Evolutionary conservation across 2,329 filamentous ascomycete species (phyloP).

Genomic region (Claviceps sp.): DNA sequence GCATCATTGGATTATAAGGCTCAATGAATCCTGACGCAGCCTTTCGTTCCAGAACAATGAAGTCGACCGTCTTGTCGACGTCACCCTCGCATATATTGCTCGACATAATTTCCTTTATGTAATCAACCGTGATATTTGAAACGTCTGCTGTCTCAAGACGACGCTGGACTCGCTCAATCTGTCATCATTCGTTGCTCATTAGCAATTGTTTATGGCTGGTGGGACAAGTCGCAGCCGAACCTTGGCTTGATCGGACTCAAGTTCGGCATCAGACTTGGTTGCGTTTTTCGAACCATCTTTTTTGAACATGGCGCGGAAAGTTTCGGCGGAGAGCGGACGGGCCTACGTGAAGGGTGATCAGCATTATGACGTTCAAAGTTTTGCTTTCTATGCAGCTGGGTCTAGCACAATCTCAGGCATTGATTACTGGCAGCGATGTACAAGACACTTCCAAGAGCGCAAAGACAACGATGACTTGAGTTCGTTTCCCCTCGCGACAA

Average conservation of each 20-base stretch:
- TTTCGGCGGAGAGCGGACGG: slow-evolving; percentile 40
- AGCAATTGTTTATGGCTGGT: not conserved
- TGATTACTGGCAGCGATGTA: not conserved
- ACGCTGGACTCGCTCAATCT: slow-evolving; percentile 29
- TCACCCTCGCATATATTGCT: slow-evolving; percentile 56
- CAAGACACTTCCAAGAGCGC: too few species aligned
- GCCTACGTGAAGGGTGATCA: slow-evolving; percentile 20
- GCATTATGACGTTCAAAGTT: not conserved
- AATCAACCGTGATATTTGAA: slow-evolving; percentile 40
- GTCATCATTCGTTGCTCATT: not conserved
- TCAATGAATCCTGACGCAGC: slow-evolving; percentile 68
- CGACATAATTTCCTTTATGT: slow-evolving; percentile 40
- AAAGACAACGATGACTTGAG: not conserved
- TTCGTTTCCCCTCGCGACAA: not conserved
- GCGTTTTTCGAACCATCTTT: slow-evolving; percentile 41
- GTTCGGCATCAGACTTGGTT: slow-evolving; percentile 22
- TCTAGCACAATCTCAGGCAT: not conserved
- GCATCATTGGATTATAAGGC: slow-evolving; percentile 56
- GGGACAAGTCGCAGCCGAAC: not conserved
- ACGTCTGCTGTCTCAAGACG: slow-evolving; percentile 31
- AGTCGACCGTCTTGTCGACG: slow-evolving; percentile 57
- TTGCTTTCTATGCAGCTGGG: not conserved
- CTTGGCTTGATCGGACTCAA: slow-evolving; percentile 22
- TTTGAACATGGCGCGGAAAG: slow-evolving; percentile 52
- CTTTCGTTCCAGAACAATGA: slow-evolving; percentile 67